Percentiles rank a stretch among this genome's conserved stretches.
Evolutionary conservation across 2,329 filamentous ascomycete species (phyloP).

Genomic region (Penicillium sclerotiorum): DNA sequence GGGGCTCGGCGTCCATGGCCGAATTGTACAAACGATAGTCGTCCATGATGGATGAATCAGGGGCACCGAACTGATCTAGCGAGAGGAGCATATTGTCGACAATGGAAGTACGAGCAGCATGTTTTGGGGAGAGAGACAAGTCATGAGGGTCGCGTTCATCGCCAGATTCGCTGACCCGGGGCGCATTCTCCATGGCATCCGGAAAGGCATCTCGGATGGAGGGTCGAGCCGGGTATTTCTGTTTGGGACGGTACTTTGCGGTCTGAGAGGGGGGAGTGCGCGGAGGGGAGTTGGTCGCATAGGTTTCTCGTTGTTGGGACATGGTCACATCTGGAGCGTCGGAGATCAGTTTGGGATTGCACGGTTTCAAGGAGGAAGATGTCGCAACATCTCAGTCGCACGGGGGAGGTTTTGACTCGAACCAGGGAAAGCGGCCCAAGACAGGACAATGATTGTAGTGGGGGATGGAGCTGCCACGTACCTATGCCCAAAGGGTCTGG

Average conservation of each 20-base stretch:
- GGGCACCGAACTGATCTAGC: conserved; percentile 75
- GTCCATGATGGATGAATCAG: conserved; percentile 37
- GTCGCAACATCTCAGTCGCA: conserved; percentile 12
- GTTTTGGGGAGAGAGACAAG: conserved; percentile 74
- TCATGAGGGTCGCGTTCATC: conserved; percentile 65
- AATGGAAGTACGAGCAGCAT: conserved; percentile 83
- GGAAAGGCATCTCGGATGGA: conserved; percentile 47
- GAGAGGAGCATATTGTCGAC: conserved; percentile 95
- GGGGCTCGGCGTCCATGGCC: conserved; percentile 42
- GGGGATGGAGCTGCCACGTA: conserved; percentile 10
- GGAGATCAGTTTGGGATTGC: neutral
- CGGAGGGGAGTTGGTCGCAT: conserved; percentile 39
- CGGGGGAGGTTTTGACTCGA: too few relatives aligned
- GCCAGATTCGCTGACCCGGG: conserved; percentile 38
- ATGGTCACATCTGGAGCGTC: conserved; percentile 19
- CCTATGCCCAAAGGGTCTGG: conserved; percentile 15
- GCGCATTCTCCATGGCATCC: conserved; percentile 39
- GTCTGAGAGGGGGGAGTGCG: conserved; percentile 43
- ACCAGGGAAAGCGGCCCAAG: too few relatives aligned
- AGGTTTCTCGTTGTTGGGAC: conserved; percentile 31
- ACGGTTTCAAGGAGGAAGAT: neutral
- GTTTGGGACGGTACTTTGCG: conserved; percentile 35
- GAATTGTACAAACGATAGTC: conserved; percentile 45
- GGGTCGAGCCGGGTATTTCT: conserved; percentile 30
- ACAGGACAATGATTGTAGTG: neutral